These are phyloP conservation scores for Sclerotinia trifoliorum DNA, from an alignment of 2,329 filamentous ascomycete species.

Conservation along the genomic window DNA sequence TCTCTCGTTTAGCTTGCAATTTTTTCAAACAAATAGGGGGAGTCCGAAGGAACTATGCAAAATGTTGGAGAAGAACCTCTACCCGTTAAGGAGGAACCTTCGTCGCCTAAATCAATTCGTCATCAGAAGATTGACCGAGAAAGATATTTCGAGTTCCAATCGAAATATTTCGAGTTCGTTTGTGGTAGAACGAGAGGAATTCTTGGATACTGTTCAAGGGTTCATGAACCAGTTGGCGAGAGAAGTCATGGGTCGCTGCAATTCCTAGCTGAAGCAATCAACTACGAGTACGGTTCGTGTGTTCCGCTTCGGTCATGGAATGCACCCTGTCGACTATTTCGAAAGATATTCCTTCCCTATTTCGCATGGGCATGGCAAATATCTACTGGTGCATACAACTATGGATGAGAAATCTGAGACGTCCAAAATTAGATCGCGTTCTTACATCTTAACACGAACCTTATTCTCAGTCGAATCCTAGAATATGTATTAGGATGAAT, in stretches of 20 bases:
- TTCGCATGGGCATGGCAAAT: background rate
- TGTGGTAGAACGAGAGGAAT: conserved; percentile 16
- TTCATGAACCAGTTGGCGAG: conserved; percentile 21
- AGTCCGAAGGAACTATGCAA: conserved; percentile 17
- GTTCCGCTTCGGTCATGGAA: background rate
- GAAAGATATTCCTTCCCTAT: background rate
- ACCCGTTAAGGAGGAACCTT: conserved; percentile 19
- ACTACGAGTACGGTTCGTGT: background rate
- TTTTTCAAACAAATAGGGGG: conserved; percentile 13
- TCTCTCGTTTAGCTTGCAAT: conserved; percentile 19
- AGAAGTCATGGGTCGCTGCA: conserved; percentile 12
- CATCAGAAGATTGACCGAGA: conserved; percentile 4
- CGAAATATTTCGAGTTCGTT: conserved; percentile 6
- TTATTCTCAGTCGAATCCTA: background rate
- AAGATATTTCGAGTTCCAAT: conserved; percentile 12
- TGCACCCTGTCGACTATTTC: background rate
- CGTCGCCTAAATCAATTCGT: conserved; percentile 15
- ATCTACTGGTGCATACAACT: background rate
- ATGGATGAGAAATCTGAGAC: background rate
- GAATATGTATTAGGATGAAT: background rate
- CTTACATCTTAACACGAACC: background rate
- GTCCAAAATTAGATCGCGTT: background rate
- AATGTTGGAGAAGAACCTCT: conserved; percentile 18
- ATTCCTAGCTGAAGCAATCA: conserved; percentile 12
- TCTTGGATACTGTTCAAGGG: conserved; percentile 14